phyloP scores from a whole-genome alignment of 1,139 yeast genomes.

The Suhomyces bolitotheri region DNA sequence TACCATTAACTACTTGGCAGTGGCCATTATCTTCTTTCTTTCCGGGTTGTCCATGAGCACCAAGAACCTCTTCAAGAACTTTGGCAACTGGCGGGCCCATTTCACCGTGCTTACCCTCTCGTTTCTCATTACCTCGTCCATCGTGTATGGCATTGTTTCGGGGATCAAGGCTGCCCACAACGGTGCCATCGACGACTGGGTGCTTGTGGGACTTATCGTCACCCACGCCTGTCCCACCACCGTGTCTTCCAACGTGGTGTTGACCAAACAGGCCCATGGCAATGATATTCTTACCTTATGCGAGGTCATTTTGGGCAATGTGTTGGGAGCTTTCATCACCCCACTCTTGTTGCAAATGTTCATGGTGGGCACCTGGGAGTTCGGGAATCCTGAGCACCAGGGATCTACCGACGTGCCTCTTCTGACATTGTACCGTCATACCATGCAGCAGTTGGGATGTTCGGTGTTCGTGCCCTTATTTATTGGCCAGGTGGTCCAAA shows the following conservation, averaged over 20 bases:
- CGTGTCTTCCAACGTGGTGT: constrained; percentile 84
- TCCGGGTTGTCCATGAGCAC: constrained; percentile 80
- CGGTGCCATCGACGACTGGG: constrained; percentile 63
- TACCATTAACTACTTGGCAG: constrained; percentile 81
- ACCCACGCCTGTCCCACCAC: constrained; percentile 91
- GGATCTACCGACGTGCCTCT: constrained; percentile 48
- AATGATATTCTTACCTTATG: constrained; percentile 76
- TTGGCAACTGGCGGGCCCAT: constrained; percentile 81
- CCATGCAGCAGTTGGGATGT: constrained; percentile 83
- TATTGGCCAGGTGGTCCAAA: constrained; percentile 84
- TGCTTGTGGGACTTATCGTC: constrained; percentile 75
- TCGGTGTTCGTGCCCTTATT: constrained; percentile 81
- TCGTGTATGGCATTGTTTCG: constrained; percentile 70
- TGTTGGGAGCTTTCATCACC: constrained; percentile 82
- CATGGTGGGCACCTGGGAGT: constrained; percentile 59
- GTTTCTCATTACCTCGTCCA: constrained; percentile 72
- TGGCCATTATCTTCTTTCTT: constrained; percentile 77
- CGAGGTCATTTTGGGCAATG: constrained; percentile 82
- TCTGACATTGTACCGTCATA: constrained; percentile 62
- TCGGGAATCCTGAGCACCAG: constrained; percentile 76
- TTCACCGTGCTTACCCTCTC: constrained; percentile 64
- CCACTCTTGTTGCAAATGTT: constrained; percentile 82
- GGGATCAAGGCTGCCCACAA: constrained; percentile 66
- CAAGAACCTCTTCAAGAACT: constrained; percentile 55
- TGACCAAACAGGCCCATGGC: constrained; percentile 85